Percentiles rank a stretch among this genome's conserved stretches.
Conservation (phyloP, 2,329 filamentous ascomycete species). For the Ophiocordyceps sinensis region DNA sequence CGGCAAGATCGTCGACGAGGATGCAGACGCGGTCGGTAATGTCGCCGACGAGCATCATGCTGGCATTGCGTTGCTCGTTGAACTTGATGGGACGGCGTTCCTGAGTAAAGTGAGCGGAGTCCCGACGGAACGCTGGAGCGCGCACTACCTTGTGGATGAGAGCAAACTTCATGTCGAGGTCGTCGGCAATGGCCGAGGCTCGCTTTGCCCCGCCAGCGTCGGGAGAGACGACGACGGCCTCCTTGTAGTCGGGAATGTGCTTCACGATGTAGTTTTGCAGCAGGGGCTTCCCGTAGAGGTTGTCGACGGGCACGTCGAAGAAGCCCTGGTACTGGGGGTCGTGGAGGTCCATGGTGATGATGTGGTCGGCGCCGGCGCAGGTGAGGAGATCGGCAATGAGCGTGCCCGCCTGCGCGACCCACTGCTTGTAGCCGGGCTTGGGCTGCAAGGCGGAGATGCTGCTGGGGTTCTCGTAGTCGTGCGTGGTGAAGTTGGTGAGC, state of each 20-base stretch:
- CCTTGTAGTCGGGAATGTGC: slow-evolving; percentile 62
- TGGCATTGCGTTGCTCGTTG: slow-evolving; percentile 76
- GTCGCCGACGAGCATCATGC: slow-evolving; percentile 90
- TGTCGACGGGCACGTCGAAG: slow-evolving; percentile 97
- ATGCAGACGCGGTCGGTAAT: slow-evolving; percentile 73
- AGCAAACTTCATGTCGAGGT: slow-evolving; percentile 86
- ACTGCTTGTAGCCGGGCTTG: slow-evolving; percentile 92
- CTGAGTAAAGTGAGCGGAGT: slow-evolving; percentile 29
- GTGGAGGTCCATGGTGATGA: slow-evolving; percentile 95
- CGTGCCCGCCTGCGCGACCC: slow-evolving; percentile 94
- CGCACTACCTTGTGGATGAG: slow-evolving; percentile 77
- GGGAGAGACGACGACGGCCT: slow-evolving; percentile 86
- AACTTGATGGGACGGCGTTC: slow-evolving; percentile 83
- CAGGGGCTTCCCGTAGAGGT: slow-evolving; percentile 74
- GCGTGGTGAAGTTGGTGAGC: slow-evolving; percentile 41
- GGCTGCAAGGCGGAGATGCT: slow-evolving; percentile 50
- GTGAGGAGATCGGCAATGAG: slow-evolving; percentile 88
- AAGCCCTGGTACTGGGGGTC: slow-evolving; percentile 97
- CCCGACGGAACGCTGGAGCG: slow-evolving; percentile 12
- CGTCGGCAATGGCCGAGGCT: slow-evolving; percentile 88
- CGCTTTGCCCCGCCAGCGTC: slow-evolving; percentile 95
- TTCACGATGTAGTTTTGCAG: slow-evolving; percentile 59
- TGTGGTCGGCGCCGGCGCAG: slow-evolving; percentile 84
- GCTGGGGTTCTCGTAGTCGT: slow-evolving; percentile 48
- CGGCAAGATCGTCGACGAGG: slow-evolving; percentile 83